These are phyloP conservation scores for Spathaspora hagerdaliae DNA, from an alignment of 805 yeast genomes.

Conservation along the genomic window DNA sequence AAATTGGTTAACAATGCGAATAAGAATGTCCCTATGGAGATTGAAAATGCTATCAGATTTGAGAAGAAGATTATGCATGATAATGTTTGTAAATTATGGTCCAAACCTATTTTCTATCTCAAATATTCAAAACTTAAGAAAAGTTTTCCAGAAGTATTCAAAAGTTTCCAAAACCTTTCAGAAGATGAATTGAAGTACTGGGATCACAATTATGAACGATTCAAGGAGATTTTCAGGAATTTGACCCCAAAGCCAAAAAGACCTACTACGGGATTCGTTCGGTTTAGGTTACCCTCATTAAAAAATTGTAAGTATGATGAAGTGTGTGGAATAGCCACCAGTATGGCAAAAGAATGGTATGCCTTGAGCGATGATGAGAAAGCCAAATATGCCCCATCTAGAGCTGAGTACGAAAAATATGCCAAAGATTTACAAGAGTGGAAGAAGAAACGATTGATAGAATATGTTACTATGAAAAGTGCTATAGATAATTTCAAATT, in stretches of 20 bases:
- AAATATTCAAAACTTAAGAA: no score
- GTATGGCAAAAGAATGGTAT: background rate
- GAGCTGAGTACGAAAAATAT: background rate
- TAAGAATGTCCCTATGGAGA: no score
- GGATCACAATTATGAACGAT: background rate
- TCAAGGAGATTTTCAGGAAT: background rate
- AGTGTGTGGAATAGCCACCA: background rate
- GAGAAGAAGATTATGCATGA: no score
- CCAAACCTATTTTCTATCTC: no score
- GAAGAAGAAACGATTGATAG: background rate
- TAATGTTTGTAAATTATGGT: no score
- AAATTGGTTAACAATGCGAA: no score
- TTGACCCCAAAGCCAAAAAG: background rate
- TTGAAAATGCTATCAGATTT: no score
- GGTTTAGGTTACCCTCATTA: no score
- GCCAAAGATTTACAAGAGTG: background rate
- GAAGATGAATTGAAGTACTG: background rate
- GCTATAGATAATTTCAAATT: background rate
- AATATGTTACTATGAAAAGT: background rate
- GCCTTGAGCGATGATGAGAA: background rate
- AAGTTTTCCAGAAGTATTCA: no score
- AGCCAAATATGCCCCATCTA: background rate
- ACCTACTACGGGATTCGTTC: background rate
- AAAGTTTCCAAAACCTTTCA: background rate
- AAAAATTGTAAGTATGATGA: background rate